A percentile compares a stretch with the other conserved stretches of the same genome.
Evolutionary conservation across 345 rosid species (phyloP).

Genomic region (Luvunga scandens): DNA sequence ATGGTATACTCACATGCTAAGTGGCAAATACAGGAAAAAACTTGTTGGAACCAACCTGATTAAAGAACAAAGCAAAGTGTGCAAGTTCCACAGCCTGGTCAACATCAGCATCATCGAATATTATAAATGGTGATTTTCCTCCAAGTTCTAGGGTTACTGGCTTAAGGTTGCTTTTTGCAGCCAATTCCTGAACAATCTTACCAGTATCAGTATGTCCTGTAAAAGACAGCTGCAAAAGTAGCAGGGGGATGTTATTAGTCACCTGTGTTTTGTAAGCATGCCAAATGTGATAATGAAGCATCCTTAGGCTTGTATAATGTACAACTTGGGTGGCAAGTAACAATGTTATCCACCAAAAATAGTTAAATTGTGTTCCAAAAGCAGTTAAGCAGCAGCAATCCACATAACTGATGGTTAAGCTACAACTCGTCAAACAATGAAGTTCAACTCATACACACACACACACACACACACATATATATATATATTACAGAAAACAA

Average conservation of each 20-base stretch:
- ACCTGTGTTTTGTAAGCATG: background rate
- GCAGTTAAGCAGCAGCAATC: background rate
- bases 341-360: background rate
- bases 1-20: background rate
- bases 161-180: conserved; percentile 92
- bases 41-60: conserved; percentile 54
- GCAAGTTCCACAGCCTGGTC: conserved; percentile 90
- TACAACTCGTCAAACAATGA: background rate
- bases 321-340: background rate
- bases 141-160: conserved; percentile 95
- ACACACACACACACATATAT: background rate
- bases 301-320: background rate
- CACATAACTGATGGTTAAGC: background rate
- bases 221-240: conserved; percentile 68
- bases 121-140: conserved; percentile 91
- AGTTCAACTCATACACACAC: no score
- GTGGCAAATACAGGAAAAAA: background rate
- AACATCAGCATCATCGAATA: conserved; percentile 87
- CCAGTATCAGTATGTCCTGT: conserved; percentile 91
- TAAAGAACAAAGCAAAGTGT: conserved; percentile 88
- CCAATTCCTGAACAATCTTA: conserved; percentile 63
- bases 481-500: no score
- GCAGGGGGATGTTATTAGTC: background rate
- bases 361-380: background rate
- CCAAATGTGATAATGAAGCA: background rate